phyloP scores from a whole-genome alignment of 495 filamentous ascomycete species.

The Penicillium argentinense region DNA sequence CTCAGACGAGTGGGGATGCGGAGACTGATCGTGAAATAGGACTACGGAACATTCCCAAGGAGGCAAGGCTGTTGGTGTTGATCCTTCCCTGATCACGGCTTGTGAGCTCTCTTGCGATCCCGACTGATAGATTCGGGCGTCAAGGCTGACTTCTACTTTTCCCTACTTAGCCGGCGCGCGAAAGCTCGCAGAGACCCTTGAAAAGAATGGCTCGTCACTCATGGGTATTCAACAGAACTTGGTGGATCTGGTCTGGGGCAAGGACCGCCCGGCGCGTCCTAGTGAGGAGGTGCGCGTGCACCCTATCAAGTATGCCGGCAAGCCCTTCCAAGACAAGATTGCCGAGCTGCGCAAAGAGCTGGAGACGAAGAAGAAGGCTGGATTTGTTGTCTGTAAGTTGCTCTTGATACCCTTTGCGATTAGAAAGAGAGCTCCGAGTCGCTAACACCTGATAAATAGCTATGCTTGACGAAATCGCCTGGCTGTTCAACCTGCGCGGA shows the following conservation, averaged over 20 bases:
- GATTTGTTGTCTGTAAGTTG: slow-evolving; percentile 76
- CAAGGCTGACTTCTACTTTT: slow-evolving; percentile 12
- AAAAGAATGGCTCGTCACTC: slow-evolving; percentile 76
- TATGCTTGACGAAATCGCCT: slow-evolving; percentile 96
- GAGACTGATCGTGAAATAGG: slow-evolving; percentile 43
- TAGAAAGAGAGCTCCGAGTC: too few relatives aligned
- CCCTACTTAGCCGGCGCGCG: slow-evolving; percentile 63
- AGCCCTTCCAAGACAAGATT: slow-evolving; percentile 79
- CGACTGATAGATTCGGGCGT: background rate
- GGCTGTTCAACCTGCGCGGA: slow-evolving; percentile 95
- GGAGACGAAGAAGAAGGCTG: slow-evolving; percentile 84
- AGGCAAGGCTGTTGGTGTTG: slow-evolving; percentile 86
- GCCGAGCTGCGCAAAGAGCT: slow-evolving; percentile 86
- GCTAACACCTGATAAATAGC: slow-evolving; percentile 42
- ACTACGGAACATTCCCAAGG: slow-evolving; percentile 77
- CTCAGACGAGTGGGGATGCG: too few relatives aligned
- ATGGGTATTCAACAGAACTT: slow-evolving; percentile 75
- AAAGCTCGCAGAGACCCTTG: slow-evolving; percentile 82
- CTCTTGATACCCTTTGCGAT: background rate
- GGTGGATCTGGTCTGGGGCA: slow-evolving; percentile 84
- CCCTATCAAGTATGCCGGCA: slow-evolving; percentile 73
- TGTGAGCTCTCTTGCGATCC: slow-evolving; percentile 38
- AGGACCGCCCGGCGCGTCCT: slow-evolving; percentile 69
- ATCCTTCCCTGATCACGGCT: slow-evolving; percentile 84
- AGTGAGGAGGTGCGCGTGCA: slow-evolving; percentile 73